A percentile compares a stretch with the other conserved stretches of the same genome.
phyloP scores from a whole-genome alignment of 2,329 filamentous ascomycete genomes.

The Aureobasidium uvarum region DNA sequence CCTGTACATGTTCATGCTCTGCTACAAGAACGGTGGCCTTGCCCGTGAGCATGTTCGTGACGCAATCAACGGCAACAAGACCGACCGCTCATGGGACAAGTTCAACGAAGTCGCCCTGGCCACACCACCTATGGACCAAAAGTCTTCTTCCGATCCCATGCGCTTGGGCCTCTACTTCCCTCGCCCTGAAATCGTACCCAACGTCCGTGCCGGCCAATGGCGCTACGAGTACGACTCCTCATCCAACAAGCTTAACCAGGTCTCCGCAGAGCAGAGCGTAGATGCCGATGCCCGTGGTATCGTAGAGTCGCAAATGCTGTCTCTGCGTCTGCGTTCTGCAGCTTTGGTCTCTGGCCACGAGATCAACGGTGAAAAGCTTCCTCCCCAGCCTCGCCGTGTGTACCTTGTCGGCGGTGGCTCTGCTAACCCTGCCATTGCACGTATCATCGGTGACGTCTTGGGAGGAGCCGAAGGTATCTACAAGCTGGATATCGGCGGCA shows the following conservation, averaged over 20 bases:
- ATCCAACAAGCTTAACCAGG: conserved; percentile 47
- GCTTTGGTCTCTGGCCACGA: conserved; percentile 60
- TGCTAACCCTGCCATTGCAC: conserved; percentile 83
- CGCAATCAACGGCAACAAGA: conserved; percentile 59
- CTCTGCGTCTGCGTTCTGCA: conserved; percentile 79
- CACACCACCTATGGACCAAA: conserved; percentile 67
- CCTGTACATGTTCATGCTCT: conserved; percentile 99
- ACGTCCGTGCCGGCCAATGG: conserved; percentile 82
- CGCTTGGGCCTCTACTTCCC: conserved; percentile 94
- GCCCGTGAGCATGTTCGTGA: conserved; percentile 89
- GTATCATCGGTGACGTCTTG: conserved; percentile 80
- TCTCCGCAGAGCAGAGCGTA: conserved; percentile 48
- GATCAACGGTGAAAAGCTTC: conserved; percentile 55
- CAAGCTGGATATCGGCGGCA: conserved; percentile 89
- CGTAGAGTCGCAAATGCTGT: conserved; percentile 92
- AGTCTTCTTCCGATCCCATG: conserved; percentile 56
- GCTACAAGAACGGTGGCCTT: conserved; percentile 97
- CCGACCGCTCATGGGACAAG: conserved; percentile 62
- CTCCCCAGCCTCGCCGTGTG: conserved; percentile 80
- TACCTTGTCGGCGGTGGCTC: conserved; percentile 95
- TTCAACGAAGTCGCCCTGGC: conserved; percentile 74
- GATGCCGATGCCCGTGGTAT: conserved; percentile 79
- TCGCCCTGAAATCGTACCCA: conserved; percentile 92
- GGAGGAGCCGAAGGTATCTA: conserved; percentile 89
- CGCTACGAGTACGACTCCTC: conserved; percentile 63